Evolutionary conservation across 257 asterid genomes (phyloP), one percentile per base, ranked within the genome.

Genomic region (Mitragyna speciosa): DNA sequence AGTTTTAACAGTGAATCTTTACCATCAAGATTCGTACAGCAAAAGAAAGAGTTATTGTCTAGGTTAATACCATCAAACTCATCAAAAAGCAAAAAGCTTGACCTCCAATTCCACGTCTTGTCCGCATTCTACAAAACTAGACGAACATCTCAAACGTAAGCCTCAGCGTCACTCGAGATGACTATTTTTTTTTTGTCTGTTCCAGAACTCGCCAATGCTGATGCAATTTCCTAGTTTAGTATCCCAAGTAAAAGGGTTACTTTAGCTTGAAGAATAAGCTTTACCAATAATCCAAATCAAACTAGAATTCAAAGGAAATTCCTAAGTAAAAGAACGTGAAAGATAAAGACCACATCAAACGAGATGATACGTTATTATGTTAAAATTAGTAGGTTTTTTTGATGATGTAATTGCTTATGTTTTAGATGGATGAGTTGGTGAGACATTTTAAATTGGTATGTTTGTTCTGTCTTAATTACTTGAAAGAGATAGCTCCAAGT

Each of bases 391-490:
- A 26, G 69, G n/a, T 30, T 76, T 36, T 30, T 76, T 36, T 36
- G 80, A 61, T 84, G 90, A 85, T 58, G 85, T 69, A 78, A 78
- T 28, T 61, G 90, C 85, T 82, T 78, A 84, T 79, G 87, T 77
- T 54, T 24, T 22, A 8, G 67, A 75, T 45, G 33, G 76, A 76
- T 49, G 64, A 58, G 82, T 83, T 67, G 84, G 87, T 72, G 49
- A 72, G 61, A 31, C 58, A 28, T 51, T 48, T 77, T 36, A 51
- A 20, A 15, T 82, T 28, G 20, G 26, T 41, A 24, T 47, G 6
- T 28, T 65, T 33, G 43, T 7, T 43, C 17, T 51, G 17, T 79
- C 39, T 72, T 47, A 63, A 71, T 30, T 45, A 47, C 71, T 49
- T 31, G 80, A 78, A 76, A 82, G 77, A 43, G 72, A 81, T 47